Evolutionary conservation across 2,329 filamentous ascomycete species (phyloP).

Genomic region (Aspergillus vadensis): DNA sequence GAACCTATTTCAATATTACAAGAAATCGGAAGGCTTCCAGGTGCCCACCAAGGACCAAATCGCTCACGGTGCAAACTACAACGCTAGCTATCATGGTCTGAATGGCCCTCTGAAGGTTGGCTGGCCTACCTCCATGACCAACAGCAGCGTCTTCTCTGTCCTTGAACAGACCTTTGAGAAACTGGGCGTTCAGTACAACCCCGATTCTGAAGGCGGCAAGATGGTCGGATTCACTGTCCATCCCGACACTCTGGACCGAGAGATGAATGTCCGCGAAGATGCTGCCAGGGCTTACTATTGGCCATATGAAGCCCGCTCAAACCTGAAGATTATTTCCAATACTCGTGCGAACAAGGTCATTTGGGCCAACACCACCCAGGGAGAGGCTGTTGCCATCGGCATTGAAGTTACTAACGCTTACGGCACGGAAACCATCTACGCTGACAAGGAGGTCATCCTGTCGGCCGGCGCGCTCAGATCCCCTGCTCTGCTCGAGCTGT

Average conservation of each 20-base stretch:
- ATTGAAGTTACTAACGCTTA: slow-evolving; percentile 32
- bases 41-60: slow-evolving; percentile 27
- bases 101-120: slow-evolving; percentile 35
- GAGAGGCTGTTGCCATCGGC: slow-evolving; percentile 29
- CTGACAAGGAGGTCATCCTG: slow-evolving; percentile 58
- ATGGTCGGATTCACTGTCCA: slow-evolving; percentile 49
- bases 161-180: slow-evolving; percentile 44
- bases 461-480: slow-evolving; percentile 61
- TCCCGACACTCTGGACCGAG: slow-evolving; percentile 46
- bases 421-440: slow-evolving; percentile 28
- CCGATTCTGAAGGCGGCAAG: slow-evolving; percentile 48
- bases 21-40: slow-evolving; percentile 33
- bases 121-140: slow-evolving; percentile 27
- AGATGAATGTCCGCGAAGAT: slow-evolving; percentile 47
- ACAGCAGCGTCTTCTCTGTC: slow-evolving; percentile 27
- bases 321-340: slow-evolving; percentile 49
- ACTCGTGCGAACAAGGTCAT: slow-evolving; percentile 45
- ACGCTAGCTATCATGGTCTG: slow-evolving; percentile 31
- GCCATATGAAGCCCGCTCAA: slow-evolving; percentile 44
- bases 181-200: slow-evolving; percentile 43
- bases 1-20: slow-evolving; percentile 34
- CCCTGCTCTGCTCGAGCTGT: slow-evolving; percentile 60
- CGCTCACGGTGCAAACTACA: slow-evolving; percentile 30
- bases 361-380: slow-evolving; percentile 32
- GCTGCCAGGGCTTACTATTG: slow-evolving; percentile 53